Evolutionary conservation across 108 stramenopile genomes (phyloP).

Genomic region (Epipyxis sp.): DNA sequence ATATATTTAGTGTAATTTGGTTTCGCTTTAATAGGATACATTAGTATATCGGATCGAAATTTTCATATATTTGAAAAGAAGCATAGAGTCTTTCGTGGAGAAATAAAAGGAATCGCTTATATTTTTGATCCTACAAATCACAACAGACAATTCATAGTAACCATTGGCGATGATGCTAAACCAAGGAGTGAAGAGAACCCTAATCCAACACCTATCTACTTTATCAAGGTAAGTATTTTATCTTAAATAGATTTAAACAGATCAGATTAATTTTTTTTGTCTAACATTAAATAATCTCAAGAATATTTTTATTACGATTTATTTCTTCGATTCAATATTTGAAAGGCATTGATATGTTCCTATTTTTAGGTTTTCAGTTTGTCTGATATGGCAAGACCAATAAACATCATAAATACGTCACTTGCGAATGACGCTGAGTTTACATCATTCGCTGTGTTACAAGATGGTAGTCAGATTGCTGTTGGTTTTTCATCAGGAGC

Average conservation of each 20-base stretch:
- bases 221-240: conserved; percentile 10
- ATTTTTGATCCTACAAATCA: neutral
- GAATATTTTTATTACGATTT: too few relatives aligned
- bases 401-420: neutral
- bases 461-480: conserved; percentile 8
- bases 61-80: neutral
- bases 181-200: neutral
- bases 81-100: conserved; percentile 2
- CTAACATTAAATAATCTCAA: too few relatives aligned
- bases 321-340: too few relatives aligned
- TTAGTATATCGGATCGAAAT: conserved; percentile 13
- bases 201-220: conserved; percentile 6
- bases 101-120: conserved; percentile 23
- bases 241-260: too few relatives aligned
- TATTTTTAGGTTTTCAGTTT: too few relatives aligned
- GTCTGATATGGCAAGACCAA: neutral
- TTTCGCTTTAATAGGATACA: neutral
- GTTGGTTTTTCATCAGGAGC: conserved; percentile 11
- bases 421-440: neutral
- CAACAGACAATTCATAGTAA: conserved; percentile 9
- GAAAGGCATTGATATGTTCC: too few relatives aligned
- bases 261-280: too few relatives aligned
- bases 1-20: too few relatives aligned
- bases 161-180: conserved; percentile 1
- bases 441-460: conserved; percentile 14